Evolutionary conservation across 163 green algal species (phyloP).

Genomic region (Scenedesmus sp.): DNA sequence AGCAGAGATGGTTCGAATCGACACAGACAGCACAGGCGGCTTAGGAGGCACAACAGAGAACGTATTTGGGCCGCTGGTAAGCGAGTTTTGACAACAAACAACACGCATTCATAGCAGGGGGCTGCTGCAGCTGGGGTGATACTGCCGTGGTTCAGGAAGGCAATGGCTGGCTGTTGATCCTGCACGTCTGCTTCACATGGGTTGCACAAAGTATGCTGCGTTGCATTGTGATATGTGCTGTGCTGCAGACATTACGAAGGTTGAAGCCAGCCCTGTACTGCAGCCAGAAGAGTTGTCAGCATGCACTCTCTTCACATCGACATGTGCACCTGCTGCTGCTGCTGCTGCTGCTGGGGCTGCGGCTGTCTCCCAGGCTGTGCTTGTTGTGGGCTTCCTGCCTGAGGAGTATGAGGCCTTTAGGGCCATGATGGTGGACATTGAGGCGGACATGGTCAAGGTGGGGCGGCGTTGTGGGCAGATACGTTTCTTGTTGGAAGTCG

Average conservation of each 20-base stretch:
- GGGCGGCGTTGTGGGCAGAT: too few relatives aligned
- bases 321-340: neutral
- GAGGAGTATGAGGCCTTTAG: slow-evolving; percentile 73
- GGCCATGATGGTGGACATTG: slow-evolving; percentile 76
- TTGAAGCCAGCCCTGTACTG: too few relatives aligned
- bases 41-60: slow-evolving; percentile 43
- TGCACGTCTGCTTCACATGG: too few relatives aligned
- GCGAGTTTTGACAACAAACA: neutral
- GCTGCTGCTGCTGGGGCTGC: slow-evolving; percentile 23
- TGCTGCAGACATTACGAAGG: too few relatives aligned
- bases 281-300: too few relatives aligned
- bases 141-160: neutral
- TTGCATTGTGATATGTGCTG: too few relatives aligned
- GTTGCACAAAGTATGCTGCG: too few relatives aligned
- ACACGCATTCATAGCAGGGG: too few relatives aligned
- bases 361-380: slow-evolving; percentile 62
- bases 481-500: too few relatives aligned
- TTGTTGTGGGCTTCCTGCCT: slow-evolving; percentile 73
- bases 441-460: slow-evolving; percentile 82
- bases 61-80: slow-evolving; percentile 41
- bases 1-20: slow-evolving; percentile 40
- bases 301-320: too few relatives aligned
- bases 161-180: too few relatives aligned
- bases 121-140: neutral
- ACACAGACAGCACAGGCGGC: slow-evolving; percentile 28